phyloP scores from a whole-genome alignment of 2,329 filamentous ascomycete species.

The Bisporella sp. region DNA sequence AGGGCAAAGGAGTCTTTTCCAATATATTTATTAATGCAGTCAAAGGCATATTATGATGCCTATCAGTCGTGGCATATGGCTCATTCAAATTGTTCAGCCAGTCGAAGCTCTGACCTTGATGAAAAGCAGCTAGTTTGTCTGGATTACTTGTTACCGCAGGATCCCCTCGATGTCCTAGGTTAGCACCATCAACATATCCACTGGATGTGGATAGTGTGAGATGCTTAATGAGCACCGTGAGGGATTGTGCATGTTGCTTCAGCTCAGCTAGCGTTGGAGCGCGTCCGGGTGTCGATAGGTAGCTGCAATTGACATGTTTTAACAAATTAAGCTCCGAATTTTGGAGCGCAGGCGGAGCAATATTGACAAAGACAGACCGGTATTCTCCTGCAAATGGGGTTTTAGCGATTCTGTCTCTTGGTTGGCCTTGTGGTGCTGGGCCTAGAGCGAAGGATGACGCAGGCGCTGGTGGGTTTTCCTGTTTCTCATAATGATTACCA shows the following conservation, averaged over 20 bases:
- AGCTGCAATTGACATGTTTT: constrained; percentile 48
- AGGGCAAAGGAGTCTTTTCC: too few species aligned
- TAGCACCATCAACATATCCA: constrained; percentile 19
- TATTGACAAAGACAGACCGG: too few species aligned
- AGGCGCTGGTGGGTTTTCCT: too few species aligned
- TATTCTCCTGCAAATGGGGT: too few species aligned
- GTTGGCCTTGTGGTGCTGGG: too few species aligned
- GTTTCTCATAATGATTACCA: too few species aligned
- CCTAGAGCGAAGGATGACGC: too few species aligned
- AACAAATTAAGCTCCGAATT: constrained; percentile 16
- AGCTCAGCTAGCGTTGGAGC: constrained; percentile 49
- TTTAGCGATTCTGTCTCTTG: too few species aligned
- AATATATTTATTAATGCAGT: constrained; percentile 17
- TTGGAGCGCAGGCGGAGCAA: too few species aligned
- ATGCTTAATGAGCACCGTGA: constrained; percentile 43
- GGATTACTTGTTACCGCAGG: too few species aligned
- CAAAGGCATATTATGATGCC: constrained; percentile 20
- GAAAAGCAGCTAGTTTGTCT: constrained; percentile 23
- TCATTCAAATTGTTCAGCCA: constrained; percentile 45
- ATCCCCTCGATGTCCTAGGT: constrained; percentile 1
- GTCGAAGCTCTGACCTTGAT: constrained; percentile 45
- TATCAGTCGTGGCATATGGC: constrained; percentile 32
- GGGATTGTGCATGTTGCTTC: constrained; percentile 54
- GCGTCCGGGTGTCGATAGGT: constrained; percentile 44
- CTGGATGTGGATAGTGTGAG: constrained; percentile 34